Evolutionary conservation across 116 monocot genomes (phyloP), one percentile per base, ranked within the genome.

Genomic region (Trichopus zeylanicus): DNA sequence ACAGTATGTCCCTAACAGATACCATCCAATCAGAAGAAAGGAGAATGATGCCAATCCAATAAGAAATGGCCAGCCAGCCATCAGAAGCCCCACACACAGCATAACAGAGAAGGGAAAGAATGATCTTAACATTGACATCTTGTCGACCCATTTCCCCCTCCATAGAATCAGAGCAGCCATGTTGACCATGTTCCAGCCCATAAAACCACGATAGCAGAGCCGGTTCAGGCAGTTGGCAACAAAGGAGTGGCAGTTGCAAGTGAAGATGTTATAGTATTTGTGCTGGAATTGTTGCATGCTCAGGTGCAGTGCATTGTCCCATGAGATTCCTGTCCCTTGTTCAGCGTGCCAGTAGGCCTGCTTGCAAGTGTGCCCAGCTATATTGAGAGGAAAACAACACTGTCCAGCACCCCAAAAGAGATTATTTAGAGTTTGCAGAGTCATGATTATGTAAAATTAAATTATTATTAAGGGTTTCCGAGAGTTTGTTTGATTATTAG

Each of bases 201-300:
- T 55, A 26, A 66, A 68, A 15, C 84, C 87, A 12, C 52, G 57
- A 26, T 87, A 90, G 10, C 39, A 32, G 59, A 97, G 46, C 55
- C 84, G 48, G 62, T 97, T 90, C 64, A 90, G 71, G 53, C 71
- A 74, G 47, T 89, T 87, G 8, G 81, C 87, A 4, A 97, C 95
- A 28, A 97, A 97, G 20, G 87, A 97, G 63, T 97, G 95, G 61
- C 95, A 90, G 59, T 97, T 97, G 84, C 95, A 97, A 24, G 91
- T 97, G 26, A 97, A 76, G 1, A 97, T 51, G 65, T 61, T 90
- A 75, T 90, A 97, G 7, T 63, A 58, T 64, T 77, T 86, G 67
- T 91, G 84, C 61, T 97, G 97, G 55, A 81, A 97, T 49, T 97
- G 82, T 35, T 77, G 84, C 11, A 73, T 87, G 72, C 91, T 61